Evolutionary conservation across 2,329 filamentous ascomycete genomes (phyloP).

Genomic region (Diaporthe humulicola): DNA sequence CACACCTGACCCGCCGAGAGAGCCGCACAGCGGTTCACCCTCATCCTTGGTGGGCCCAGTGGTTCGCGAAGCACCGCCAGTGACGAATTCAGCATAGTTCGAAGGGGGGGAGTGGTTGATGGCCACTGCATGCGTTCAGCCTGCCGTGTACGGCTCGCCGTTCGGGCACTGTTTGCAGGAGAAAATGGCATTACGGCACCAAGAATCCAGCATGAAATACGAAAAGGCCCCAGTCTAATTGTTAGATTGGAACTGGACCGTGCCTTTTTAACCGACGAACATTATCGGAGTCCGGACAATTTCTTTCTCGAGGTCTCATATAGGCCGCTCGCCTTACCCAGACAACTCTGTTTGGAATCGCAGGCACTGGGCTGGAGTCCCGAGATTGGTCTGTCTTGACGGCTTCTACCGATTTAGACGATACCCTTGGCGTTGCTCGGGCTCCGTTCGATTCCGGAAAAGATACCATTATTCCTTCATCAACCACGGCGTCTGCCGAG

Average conservation of each 20-base stretch:
- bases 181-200: background rate
- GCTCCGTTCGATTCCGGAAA: background rate
- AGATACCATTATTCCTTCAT: background rate
- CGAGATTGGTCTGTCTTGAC: background rate
- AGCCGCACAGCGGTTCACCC: constrained; percentile 15
- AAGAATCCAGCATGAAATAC: background rate
- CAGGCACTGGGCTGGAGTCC: background rate
- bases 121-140: background rate
- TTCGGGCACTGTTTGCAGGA: background rate
- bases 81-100: constrained; percentile 36
- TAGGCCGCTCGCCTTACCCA: background rate
- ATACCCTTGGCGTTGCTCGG: constrained; percentile 9
- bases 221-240: background rate
- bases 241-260: background rate
- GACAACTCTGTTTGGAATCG: background rate
- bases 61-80: constrained; percentile 35
- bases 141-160: background rate
- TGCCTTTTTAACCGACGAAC: background rate
- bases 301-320: background rate
- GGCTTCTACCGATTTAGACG: constrained; percentile 4
- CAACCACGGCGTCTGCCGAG: background rate
- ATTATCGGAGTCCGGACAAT: background rate
- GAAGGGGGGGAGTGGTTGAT: background rate
- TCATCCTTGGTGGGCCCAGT: constrained; percentile 22
- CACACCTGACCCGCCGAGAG: constrained; percentile 34